Evolutionary conservation across 441 rosid genomes (phyloP).

Genomic region (Manihot esculenta): DNA sequence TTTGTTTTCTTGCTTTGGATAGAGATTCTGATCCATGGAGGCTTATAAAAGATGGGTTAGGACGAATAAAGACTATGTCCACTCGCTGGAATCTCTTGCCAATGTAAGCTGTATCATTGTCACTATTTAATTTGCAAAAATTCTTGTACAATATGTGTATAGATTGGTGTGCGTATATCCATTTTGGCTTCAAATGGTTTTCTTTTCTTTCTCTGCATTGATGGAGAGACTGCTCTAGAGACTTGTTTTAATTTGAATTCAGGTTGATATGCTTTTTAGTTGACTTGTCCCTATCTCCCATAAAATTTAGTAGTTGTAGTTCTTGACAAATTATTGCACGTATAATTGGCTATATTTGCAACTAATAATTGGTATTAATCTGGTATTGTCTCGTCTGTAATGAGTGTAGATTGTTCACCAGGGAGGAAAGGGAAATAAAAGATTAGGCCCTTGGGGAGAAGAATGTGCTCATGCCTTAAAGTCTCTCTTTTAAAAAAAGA

Average conservation of each 20-base stretch:
- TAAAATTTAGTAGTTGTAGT: too few relatives aligned
- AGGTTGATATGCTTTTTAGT: not conserved
- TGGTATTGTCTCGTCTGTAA: not conserved
- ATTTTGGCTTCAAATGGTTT: not conserved
- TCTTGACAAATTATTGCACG: not conserved
- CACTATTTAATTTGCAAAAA: not conserved
- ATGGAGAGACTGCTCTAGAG: not conserved
- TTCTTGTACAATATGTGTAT: not conserved
- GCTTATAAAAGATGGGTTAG: constrained; percentile 91
- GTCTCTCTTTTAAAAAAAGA: too few relatives aligned
- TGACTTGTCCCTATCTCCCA: not conserved
- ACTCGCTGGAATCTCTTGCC: constrained; percentile 88
- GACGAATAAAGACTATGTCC: constrained; percentile 79
- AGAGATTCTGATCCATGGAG: constrained; percentile 56
- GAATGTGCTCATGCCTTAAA: not conserved
- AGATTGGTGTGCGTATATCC: not conserved
- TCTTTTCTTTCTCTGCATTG: not conserved
- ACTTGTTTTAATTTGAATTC: not conserved
- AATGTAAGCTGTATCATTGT: constrained; percentile 49
- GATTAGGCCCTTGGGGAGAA: not conserved
- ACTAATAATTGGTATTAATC: not conserved
- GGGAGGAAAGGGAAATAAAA: too few relatives aligned
- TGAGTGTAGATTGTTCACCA: not conserved
- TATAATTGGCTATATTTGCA: not conserved
- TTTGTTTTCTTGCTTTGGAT: not conserved